phyloP scores from a whole-genome alignment of 768 basidiomycete genomes.

The Postia placenta region DNA sequence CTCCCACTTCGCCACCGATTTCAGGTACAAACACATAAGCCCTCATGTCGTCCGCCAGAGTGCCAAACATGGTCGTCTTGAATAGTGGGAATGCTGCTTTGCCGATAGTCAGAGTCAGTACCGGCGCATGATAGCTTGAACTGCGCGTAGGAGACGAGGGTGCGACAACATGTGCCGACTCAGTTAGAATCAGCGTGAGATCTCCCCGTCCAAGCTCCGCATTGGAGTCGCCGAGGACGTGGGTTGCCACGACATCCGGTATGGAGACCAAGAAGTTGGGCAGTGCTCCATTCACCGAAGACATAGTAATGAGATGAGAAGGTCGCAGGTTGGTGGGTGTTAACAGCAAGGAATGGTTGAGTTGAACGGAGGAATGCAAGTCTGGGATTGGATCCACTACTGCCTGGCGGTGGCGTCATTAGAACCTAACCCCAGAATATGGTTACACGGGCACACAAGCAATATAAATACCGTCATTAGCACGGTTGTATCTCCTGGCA shows the following conservation, averaged over 20 bases:
- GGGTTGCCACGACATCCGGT: slow-evolving; percentile 12
- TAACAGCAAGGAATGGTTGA: too few relatives aligned
- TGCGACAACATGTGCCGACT: neutral
- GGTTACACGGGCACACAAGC: too few relatives aligned
- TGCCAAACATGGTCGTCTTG: slow-evolving; percentile 16
- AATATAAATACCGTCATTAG: too few relatives aligned
- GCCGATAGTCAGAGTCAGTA: slow-evolving; percentile 15
- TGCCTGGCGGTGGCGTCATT: too few relatives aligned
- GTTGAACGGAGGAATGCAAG: too few relatives aligned
- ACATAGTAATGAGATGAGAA: too few relatives aligned
- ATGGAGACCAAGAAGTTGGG: slow-evolving; percentile 9
- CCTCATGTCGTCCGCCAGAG: slow-evolving; percentile 14
- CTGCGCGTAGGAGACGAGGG: neutral
- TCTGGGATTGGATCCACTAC: too few relatives aligned
- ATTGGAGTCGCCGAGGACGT: slow-evolving; percentile 15
- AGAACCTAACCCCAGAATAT: too few relatives aligned
- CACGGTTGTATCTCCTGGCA: too few relatives aligned
- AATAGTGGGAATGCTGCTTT: slow-evolving; percentile 14
- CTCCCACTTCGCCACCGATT: slow-evolving; percentile 8
- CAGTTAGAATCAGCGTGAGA: slow-evolving; percentile 13
- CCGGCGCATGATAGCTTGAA: neutral
- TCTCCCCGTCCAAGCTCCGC: slow-evolving; percentile 14
- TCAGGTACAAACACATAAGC: slow-evolving; percentile 17
- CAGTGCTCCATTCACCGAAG: neutral
- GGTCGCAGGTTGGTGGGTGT: too few relatives aligned